A percentile compares a stretch with the other conserved stretches of the same genome.
phyloP scores from a whole-genome alignment of 371 early-diverging fungal species.

The Mortierella sp. region DNA sequence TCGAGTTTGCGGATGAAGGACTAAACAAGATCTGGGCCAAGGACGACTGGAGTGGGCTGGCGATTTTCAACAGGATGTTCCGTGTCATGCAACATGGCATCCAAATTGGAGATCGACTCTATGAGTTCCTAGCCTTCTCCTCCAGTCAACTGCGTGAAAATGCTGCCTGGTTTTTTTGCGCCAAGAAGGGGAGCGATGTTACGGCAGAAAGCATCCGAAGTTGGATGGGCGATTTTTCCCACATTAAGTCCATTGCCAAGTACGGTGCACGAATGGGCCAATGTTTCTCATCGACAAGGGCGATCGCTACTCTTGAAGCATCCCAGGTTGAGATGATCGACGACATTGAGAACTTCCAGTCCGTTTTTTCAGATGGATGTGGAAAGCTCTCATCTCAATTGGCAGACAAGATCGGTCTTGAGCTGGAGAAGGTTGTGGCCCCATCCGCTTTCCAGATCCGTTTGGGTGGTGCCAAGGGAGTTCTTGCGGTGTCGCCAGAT shows the following conservation, averaged over 20 bases:
- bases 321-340: slow-evolving; percentile 58
- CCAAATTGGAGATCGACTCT: slow-evolving; percentile 64
- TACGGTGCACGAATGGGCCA: slow-evolving; percentile 82
- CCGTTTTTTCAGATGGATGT: slow-evolving; percentile 87
- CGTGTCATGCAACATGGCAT: slow-evolving; percentile 65
- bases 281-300: slow-evolving; percentile 76
- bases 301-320: slow-evolving; percentile 52
- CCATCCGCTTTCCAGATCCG: slow-evolving; percentile 88
- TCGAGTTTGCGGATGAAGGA: slow-evolving; percentile 77
- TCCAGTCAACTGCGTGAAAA: slow-evolving; percentile 76
- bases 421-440: slow-evolving; percentile 57
- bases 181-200: slow-evolving; percentile 26
- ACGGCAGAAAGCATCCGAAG: slow-evolving; percentile 66
- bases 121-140: slow-evolving; percentile 79
- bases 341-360: slow-evolving; percentile 68
- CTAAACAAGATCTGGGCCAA: slow-evolving; percentile 54
- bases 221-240: slow-evolving; percentile 81
- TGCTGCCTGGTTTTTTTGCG: slow-evolving; percentile 78
- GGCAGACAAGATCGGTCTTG: slow-evolving; percentile 62
- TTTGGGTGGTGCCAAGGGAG: slow-evolving; percentile 86
- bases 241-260: slow-evolving; percentile 77
- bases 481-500: slow-evolving; percentile 53
- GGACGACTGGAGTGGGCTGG: slow-evolving; percentile 45
- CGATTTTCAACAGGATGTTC: slow-evolving; percentile 63
- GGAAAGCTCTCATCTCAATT: slow-evolving; percentile 71